Base-by-base conservation (phyloP, 2,329 filamentous ascomycete genomes). In the Talaromyces sp. region DNA sequence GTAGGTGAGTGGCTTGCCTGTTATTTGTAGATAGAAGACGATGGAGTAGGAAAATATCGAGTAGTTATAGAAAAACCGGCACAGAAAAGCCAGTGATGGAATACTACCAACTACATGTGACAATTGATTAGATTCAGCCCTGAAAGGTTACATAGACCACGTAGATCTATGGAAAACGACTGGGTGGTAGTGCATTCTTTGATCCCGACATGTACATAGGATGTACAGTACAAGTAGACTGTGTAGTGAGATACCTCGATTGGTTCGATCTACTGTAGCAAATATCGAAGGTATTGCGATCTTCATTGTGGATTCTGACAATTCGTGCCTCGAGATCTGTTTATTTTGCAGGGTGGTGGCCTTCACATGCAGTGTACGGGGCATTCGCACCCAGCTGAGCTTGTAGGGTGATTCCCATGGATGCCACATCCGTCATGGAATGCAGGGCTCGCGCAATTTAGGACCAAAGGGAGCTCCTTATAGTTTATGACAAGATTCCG, bases 401-500 rank as follows among this genome's bases (percentile, higher is more conserved):
- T 36, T 17, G 37, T 49, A 54, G 41, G 41, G 52, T 57, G 24
- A 27, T 47, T 24, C 50, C 51, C 32, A 51, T 40, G 24, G 54
- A 63, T 62, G 35, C 59, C 57, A 52, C 24, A 19, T 16, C 10
- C n/a, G 32, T 27, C 45, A 39, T 47, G 55, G 57, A 61, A 63
- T 62, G 61, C 17, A 62, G 61, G 57, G 52, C 37, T 41, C 37
- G 30, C 32, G 44, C 16, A 42, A 17, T 22, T 37, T 17, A 48
- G 43, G 24, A 53, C 27, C n/a, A 16, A 52, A 56, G 55, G 52
- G 57, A 57, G 47, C 19, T 9, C 19, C 17, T 32, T 49, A 49
- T 55, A 37, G 51, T 60, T 46, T 51, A 56, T 35, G 27, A 14
- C 32, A 40, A 55, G 51, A 61, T 59, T 57, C 53, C 57, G 36